phyloP scores from a whole-genome alignment of 1,139 yeast genomes.

The Geotrichum macrosporum region DNA sequence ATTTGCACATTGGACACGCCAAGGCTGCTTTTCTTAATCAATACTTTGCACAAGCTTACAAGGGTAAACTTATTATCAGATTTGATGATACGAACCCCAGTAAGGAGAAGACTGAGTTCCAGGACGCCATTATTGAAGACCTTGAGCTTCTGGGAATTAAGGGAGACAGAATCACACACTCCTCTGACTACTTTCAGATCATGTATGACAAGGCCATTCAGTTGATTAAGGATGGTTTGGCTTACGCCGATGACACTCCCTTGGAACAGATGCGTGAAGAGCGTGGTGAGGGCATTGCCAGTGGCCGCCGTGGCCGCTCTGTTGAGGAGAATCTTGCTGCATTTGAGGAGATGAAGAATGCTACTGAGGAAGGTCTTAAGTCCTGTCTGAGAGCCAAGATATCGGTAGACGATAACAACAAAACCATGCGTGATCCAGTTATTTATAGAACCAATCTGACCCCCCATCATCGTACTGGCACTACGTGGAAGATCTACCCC shows the following conservation, averaged over 20 bases:
- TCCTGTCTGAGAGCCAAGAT: constrained; percentile 94
- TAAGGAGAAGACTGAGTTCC: constrained; percentile 88
- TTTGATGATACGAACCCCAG: constrained; percentile 97
- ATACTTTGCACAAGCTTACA: constrained; percentile 88
- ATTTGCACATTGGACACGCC: constrained; percentile 94
- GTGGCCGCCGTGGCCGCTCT: constrained; percentile 82
- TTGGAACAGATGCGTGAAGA: constrained; percentile 94
- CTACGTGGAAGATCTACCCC: constrained; percentile 90
- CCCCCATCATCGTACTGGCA: constrained; percentile 95
- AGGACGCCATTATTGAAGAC: constrained; percentile 88
- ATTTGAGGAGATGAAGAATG: constrained; percentile 88
- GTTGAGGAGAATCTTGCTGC: constrained; percentile 84
- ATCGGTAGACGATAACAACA: constrained; percentile 82
- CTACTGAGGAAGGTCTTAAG: constrained; percentile 83
- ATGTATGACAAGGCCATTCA: constrained; percentile 83
- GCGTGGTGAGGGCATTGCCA: constrained; percentile 93
- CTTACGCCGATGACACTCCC: constrained; percentile 95
- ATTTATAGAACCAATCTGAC: constrained; percentile 93
- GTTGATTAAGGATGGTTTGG: constrained; percentile 89
- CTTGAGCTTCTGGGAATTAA: constrained; percentile 81
- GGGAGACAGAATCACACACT: constrained; percentile 80
- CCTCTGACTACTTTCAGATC: constrained; percentile 85
- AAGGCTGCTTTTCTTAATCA: constrained; percentile 95
- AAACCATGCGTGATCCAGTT: constrained; percentile 94
- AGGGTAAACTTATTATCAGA: constrained; percentile 90